Evolutionary conservation across 129 eudicot genomes (phyloP), one percentile per base, ranked within the genome.

Genomic region (Pseudognaphalium luteoalbum): DNA sequence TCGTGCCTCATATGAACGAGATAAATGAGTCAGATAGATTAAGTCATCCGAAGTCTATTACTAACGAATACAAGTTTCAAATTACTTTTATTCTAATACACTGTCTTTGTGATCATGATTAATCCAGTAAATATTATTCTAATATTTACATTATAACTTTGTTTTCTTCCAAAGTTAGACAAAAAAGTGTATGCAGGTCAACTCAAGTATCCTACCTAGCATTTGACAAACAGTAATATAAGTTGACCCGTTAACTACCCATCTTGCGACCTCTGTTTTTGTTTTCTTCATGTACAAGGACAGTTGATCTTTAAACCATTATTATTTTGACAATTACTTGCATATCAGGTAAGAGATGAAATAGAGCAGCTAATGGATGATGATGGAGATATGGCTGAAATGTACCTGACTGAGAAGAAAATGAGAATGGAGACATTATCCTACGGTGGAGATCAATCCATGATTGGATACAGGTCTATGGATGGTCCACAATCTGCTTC

Each of bases 311-410:
- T 7, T 63, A 3, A 14, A 29, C 33, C 58, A 21, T 80, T 35
- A 41, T 19, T 58, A 11, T 29, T 58, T 6, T 68, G 68, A 76
- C 72, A 54, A 22, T 71, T 63, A 75, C 47, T 66, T 58, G n/a
- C 50, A 34, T 84, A 66, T 84, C 85, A 93, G 98, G 97, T 91
- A 63, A 79, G 99, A 68, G 99, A 95, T 85, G 99, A 91, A 89
- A 91, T 95, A 73, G 99, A 95, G 80, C 99, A 95, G 85, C 86
- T 95, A 71, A 95, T 91, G 99, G 99, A 91, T 60, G 99, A 95
- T 81, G 99, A 95, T 76, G 99, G 97, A 51, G 97, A 95, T 75
- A 89, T 91, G 96, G 99, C 99, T 25, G 99, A 95, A 75, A 91
- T 95, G 97, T 91, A 91, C 70, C 88, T 95, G 22, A 95, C 99